Evolutionary conservation across 73 alveolate species (phyloP).

Genomic region (Paramecium bursaria): DNA sequence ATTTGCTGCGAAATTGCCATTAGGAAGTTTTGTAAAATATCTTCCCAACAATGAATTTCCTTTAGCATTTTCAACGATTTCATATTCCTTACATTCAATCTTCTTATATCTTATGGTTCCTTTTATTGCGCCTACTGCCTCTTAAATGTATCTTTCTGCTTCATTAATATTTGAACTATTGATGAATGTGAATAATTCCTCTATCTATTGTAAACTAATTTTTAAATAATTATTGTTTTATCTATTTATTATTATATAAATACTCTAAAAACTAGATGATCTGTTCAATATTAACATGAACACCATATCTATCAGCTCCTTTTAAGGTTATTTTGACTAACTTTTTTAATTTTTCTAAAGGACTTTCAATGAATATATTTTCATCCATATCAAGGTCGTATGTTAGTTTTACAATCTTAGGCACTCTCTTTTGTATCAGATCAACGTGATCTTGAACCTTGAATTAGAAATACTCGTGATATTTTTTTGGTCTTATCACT

Average conservation of each 20-base stretch:
- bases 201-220: conserved; percentile 27
- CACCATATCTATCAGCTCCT: conserved; percentile 63
- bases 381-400: conserved; percentile 40
- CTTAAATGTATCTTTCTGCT: conserved; percentile 29
- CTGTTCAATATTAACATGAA: conserved; percentile 7
- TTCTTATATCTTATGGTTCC: conserved; percentile 65
- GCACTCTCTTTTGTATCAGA: neutral
- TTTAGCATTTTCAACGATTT: conserved; percentile 30
- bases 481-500: conserved; percentile 8
- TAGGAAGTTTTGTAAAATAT: conserved; percentile 63
- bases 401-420: neutral
- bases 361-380: conserved; percentile 53
- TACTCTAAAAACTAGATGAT: conserved; percentile 7
- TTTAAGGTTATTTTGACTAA: conserved; percentile 9
- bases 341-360: conserved; percentile 23
- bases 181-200: conserved; percentile 16
- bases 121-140: conserved; percentile 58
- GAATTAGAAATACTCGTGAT: conserved; percentile 37
- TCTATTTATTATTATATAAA: neutral
- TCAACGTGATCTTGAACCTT: neutral
- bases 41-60: conserved; percentile 57
- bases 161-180: conserved; percentile 39
- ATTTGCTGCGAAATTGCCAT: conserved; percentile 66
- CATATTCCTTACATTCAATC: neutral
- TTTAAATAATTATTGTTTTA: conserved; percentile 22